Percentiles rank a stretch among this genome's conserved stretches.
Evolutionary conservation across 73 alveolate species (phyloP).

Genomic region (Effrenium voratum): DNA sequence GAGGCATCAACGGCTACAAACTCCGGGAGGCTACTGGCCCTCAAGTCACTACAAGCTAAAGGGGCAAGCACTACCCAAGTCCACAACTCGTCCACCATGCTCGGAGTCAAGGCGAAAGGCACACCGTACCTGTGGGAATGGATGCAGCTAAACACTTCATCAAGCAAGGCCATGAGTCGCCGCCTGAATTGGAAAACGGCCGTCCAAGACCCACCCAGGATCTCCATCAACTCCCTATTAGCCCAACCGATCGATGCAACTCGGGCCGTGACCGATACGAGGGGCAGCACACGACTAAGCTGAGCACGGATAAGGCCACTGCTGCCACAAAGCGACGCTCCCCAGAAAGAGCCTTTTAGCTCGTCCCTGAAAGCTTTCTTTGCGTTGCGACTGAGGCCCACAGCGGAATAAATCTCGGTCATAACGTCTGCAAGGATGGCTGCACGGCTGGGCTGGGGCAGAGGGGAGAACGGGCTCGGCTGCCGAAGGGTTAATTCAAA

Average conservation of each 20-base stretch:
- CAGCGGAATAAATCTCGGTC: not conserved
- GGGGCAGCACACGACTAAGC: not conserved
- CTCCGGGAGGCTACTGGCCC: not conserved
- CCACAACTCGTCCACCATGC: not conserved
- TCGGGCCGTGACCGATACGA: not conserved
- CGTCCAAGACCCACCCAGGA: not conserved
- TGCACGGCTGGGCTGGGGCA: too few relatives aligned
- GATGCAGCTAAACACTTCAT: not conserved
- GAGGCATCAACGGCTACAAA: not conserved
- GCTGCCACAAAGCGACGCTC: not conserved
- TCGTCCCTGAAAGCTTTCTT: not conserved
- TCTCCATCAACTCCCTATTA: not conserved
- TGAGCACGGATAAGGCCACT: not conserved
- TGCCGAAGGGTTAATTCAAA: not conserved
- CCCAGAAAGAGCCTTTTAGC: not conserved
- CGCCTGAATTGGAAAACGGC: not conserved
- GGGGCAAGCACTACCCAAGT: not conserved
- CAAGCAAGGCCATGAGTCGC: slow-evolving; percentile 45
- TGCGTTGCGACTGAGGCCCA: not conserved
- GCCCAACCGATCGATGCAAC: not conserved
- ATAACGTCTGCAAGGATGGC: too few relatives aligned
- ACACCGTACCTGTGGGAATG: not conserved
- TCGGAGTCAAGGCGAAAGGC: not conserved
- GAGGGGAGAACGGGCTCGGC: too few relatives aligned
- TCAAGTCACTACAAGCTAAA: not conserved